Evolutionary conservation across 352 stramenopile genomes (phyloP), one percentile per base, ranked within the genome.

Genomic region (Phytophthora pseudosyringae): DNA sequence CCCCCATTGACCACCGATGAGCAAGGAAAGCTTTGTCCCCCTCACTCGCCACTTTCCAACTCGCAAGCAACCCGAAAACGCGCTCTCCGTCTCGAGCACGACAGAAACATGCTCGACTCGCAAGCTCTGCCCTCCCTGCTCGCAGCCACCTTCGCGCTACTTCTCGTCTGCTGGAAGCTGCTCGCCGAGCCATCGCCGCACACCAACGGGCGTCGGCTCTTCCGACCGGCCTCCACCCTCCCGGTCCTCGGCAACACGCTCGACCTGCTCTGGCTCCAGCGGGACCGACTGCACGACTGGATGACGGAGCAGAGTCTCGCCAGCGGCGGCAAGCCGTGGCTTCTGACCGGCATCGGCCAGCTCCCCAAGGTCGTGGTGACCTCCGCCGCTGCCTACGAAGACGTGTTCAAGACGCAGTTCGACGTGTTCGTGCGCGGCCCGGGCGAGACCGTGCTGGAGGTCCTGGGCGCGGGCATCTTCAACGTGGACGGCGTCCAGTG

Each of bases 381-480:
- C 3, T 67, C 75, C 10, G 60, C 72, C 5, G 51, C 52, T 16
- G 71, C 67, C 28, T 81, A 80, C 36, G 71, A 86, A 58, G 75
- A 86, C 40, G 57, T 83, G 13, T 71, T 82, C 39, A 83, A 78
- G 50, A 83, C 62, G 13, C 74, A 86, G 16, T 59, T 73, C 40
- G 64, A 81, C 40, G 61, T 72, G 16, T 93, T 91, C 61, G 50
- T 67, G 2, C 89, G 88, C 47, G 82, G 83, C 5, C 50, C 80
- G 1, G 59, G 59, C 1, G 63, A 71, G n/a, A 71, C 76, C 3
- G 57, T 81, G 7, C 16, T 47, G 10, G 72, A 89, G 18, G 59
- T 91, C 13, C 71, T 93, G 16, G 78, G 86, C 33, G 59, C 73
- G 26, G 83, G 86, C 33, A 91, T 94, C 52, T 81, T 94, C 59